Evolutionary conservation across 2,329 filamentous ascomycete species (phyloP), one percentile per base, ranked within the genome.

Genomic region (Cladophialophora yegresii): DNA sequence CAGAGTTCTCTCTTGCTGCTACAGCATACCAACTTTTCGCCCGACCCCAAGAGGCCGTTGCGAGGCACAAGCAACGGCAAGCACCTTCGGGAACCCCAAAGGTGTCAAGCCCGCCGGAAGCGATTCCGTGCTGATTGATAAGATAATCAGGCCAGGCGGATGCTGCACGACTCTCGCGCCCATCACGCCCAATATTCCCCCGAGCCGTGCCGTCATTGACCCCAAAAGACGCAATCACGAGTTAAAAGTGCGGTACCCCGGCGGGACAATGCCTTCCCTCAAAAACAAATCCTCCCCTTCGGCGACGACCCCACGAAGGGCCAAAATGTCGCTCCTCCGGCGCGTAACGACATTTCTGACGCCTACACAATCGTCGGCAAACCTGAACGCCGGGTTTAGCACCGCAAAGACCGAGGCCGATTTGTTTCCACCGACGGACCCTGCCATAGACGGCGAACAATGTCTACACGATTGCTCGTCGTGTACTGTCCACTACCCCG

Each of bases 401-500:
- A 84, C 79, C 28, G 80, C 81, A 28, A 75, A 78, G 9, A 77
- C 78, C 51, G 77, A 76, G 54, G 77, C 79, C 49, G 77, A 80
- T 36, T 82, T 98, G 9, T 98, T 98, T 76, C 81, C 87, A 58
- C 86, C 85, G 71, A 91, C 91, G 43, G 84, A 89, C 72, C 86
- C 90, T n/a, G 82, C 84, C 3, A 79, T 90, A 49, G 93, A 97
- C 77, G 93, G 93, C 68, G 91, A 96, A 47, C 93, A 93, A 70
- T 98, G 95, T 76, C 81, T 90, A 61, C 91, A 87, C 75, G 93
- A 98, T 78, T 99, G 93, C 80, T 85, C 87, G 26, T 87, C 82
- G 69, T 98, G 95, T 81, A 85, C 87, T 13, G 82, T 93, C 70
- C 84, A 87, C 66, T 96, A 93, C 75, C 93, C 93, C 43, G 87